A percentile compares a stretch with the other conserved stretches of the same genome.
phyloP scores from a whole-genome alignment of 495 filamentous ascomycete species.

The Pyrenopolyporus hunteri region DNA sequence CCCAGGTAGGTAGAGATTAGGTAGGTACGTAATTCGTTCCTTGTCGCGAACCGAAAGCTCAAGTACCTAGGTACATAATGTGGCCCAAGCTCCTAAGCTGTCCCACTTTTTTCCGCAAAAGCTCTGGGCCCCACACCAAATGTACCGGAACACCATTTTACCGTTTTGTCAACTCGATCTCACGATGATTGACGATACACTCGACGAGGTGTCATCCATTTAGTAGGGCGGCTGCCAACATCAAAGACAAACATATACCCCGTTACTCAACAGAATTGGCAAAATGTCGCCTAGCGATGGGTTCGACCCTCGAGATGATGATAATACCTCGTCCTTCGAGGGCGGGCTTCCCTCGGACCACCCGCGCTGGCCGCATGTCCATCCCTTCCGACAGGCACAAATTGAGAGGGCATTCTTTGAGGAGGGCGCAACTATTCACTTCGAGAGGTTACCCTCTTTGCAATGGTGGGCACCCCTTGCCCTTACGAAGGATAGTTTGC shows the following conservation, averaged over 20 bases:
- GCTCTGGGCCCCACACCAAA: not conserved
- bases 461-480: conserved; percentile 16
- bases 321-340: too few species aligned
- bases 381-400: conserved; percentile 3
- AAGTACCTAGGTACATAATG: not conserved
- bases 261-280: not conserved
- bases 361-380: conserved; percentile 25
- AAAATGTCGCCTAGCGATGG: conserved; percentile 22
- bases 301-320: not conserved
- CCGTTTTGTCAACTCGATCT: not conserved
- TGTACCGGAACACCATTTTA: not conserved
- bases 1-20: too few species aligned
- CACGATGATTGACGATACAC: too few species aligned
- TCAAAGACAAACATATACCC: not conserved
- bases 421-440: conserved; percentile 36
- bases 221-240: too few species aligned
- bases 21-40: too few species aligned
- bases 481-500: not conserved
- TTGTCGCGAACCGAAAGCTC: too few species aligned
- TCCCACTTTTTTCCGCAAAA: not conserved
- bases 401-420: conserved; percentile 34
- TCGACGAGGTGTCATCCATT: too few species aligned
- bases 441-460: conserved; percentile 20
- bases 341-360: not conserved
- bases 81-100: conserved; percentile 33